Conservation (phyloP, 805 yeast species). For the Scheffersomyces stipitis region DNA sequence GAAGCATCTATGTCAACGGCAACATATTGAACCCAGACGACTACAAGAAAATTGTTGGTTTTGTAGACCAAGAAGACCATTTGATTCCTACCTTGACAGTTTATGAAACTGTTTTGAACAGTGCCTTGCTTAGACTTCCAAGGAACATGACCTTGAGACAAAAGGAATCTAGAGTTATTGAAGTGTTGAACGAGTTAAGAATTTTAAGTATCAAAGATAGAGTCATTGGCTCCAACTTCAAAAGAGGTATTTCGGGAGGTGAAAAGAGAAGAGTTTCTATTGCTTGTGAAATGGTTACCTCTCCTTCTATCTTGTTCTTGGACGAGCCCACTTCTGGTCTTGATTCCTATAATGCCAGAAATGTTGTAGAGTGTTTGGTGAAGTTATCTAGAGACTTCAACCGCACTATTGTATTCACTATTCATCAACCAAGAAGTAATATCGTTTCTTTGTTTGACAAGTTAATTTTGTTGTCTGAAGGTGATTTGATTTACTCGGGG, state of each 20-base stretch:
- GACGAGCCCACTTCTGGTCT: slow-evolving; percentile 97
- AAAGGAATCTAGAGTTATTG: slow-evolving; percentile 77
- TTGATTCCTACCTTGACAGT: slow-evolving; percentile 91
- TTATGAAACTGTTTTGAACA: slow-evolving; percentile 89
- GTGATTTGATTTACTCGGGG: slow-evolving; percentile 86
- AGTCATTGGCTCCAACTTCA: slow-evolving; percentile 83
- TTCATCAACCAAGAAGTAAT: slow-evolving; percentile 96
- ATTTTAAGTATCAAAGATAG: slow-evolving; percentile 81
- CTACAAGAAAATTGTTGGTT: slow-evolving; percentile 74
- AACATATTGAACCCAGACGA: slow-evolving; percentile 41
- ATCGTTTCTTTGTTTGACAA: slow-evolving; percentile 90
- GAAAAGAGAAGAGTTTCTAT: slow-evolving; percentile 90
- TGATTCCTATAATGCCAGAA: slow-evolving; percentile 90
- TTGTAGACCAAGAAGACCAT: slow-evolving; percentile 94
- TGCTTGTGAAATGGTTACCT: slow-evolving; percentile 89
- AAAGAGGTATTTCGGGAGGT: slow-evolving; percentile 92
- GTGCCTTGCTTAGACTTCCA: slow-evolving; percentile 88
- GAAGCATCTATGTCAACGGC: slow-evolving; percentile 79
- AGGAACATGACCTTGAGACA: slow-evolving; percentile 68
- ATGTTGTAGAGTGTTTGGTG: slow-evolving; percentile 83
- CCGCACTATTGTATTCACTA: slow-evolving; percentile 88
- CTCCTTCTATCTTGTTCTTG: slow-evolving; percentile 77
- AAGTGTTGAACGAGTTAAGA: slow-evolving; percentile 82
- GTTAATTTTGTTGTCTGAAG: slow-evolving; percentile 76
- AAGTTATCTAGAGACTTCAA: slow-evolving; percentile 75